These are phyloP conservation scores for Adansonia digitata DNA, from an alignment of 345 rosid genomes.

Conservation along the genomic window DNA sequence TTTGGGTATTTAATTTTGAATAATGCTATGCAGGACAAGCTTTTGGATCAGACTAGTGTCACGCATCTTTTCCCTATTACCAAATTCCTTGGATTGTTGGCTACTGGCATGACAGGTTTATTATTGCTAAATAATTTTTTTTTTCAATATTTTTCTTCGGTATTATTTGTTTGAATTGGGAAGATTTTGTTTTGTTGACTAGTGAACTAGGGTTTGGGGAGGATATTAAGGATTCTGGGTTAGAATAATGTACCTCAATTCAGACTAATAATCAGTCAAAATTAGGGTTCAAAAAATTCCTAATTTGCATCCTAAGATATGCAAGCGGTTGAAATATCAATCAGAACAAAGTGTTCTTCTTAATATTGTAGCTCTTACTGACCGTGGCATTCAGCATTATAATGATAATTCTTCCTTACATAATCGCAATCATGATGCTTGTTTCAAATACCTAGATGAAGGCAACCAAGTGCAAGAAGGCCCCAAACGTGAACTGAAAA, in stretches of 20 bases:
- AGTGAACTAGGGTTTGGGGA: background rate
- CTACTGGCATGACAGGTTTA: slow-evolving; percentile 96
- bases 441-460: background rate
- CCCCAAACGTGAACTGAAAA: background rate
- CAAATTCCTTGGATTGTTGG: slow-evolving; percentile 80
- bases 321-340: background rate
- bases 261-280: background rate
- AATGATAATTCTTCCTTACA: background rate
- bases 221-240: slow-evolving; percentile 1
- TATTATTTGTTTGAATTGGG: background rate
- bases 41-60: slow-evolving; percentile 91
- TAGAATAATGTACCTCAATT: background rate
- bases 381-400: background rate
- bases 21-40: slow-evolving; percentile 71
- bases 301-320: background rate
- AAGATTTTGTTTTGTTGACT: background rate
- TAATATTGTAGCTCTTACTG: background rate
- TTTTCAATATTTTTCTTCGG: background rate
- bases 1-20: slow-evolving; percentile 4
- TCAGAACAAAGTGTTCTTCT: background rate
- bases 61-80: slow-evolving; percentile 90
- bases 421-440: background rate
- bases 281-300: background rate
- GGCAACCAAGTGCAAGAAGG: background rate
- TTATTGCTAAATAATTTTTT: background rate